These are phyloP conservation scores for Cryptosporidium sp. DNA, from an alignment of 169 alveolate genomes.

Conservation along the genomic window DNA sequence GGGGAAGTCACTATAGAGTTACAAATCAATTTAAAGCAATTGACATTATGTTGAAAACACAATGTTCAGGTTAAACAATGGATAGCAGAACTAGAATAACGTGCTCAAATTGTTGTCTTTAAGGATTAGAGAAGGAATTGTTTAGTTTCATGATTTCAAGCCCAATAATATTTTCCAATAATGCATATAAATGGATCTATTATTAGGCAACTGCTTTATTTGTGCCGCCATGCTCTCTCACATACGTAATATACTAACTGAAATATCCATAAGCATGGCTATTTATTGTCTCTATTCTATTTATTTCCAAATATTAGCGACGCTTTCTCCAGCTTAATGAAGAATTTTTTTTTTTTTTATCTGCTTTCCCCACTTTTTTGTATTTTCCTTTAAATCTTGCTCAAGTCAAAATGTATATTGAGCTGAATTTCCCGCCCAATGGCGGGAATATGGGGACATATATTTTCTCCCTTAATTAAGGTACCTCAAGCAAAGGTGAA, in stretches of 20 bases:
- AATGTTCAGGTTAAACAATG: too few species aligned
- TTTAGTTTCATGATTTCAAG: too few species aligned
- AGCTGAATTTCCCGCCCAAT: background rate
- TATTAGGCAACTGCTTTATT: background rate
- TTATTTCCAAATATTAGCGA: background rate
- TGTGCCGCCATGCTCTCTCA: background rate
- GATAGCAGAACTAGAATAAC: too few species aligned
- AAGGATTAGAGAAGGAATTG: too few species aligned
- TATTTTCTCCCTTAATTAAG: background rate
- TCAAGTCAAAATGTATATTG: too few species aligned
- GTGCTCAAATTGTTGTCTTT: too few species aligned
- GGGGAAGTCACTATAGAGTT: too few species aligned
- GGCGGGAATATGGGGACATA: conserved; percentile 38
- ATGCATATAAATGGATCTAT: background rate
- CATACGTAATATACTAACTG: background rate
- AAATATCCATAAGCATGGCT: background rate
- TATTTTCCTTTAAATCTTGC: background rate
- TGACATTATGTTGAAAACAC: too few species aligned
- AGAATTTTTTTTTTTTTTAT: too few species aligned
- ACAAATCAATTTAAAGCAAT: too few species aligned
- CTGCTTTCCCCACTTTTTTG: background rate
- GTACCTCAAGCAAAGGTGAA: background rate
- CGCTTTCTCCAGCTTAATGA: background rate
- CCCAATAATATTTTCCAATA: background rate
- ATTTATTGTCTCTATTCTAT: too few species aligned